A percentile compares a stretch with the other conserved stretches of the same genome.
phyloP scores from a whole-genome alignment of 1,139 yeast species.

The Meyerozyma guilliermondii region DNA sequence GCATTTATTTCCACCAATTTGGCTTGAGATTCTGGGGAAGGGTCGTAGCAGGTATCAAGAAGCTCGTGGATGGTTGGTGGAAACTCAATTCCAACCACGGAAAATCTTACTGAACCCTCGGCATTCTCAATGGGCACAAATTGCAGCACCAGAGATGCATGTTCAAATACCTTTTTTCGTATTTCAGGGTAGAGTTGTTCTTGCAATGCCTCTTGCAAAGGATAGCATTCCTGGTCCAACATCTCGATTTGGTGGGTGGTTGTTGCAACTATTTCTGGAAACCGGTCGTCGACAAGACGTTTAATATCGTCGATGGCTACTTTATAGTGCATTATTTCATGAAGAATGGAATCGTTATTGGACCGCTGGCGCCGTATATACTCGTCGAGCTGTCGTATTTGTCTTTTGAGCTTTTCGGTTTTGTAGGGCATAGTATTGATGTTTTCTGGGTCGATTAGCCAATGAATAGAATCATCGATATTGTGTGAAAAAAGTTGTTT shows the following conservation, averaged over 20 bases:
- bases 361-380: constrained; percentile 18
- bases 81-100: constrained; percentile 33
- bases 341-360: constrained; percentile 20
- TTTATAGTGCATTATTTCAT: constrained; percentile 22
- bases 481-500: constrained; percentile 9
- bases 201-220: constrained; percentile 20
- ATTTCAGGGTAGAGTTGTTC: constrained; percentile 20
- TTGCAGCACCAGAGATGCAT: constrained; percentile 18
- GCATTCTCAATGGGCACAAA: constrained; percentile 25
- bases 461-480: neutral
- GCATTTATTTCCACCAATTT: constrained; percentile 27
- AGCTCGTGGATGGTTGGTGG: constrained; percentile 29
- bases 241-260: constrained; percentile 24
- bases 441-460: constrained; percentile 3
- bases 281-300: constrained; percentile 15
- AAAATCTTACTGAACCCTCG: constrained; percentile 20
- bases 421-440: constrained; percentile 3
- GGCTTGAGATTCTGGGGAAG: constrained; percentile 8
- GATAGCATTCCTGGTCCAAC: constrained; percentile 24
- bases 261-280: constrained; percentile 12
- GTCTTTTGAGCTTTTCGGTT: constrained; percentile 3
- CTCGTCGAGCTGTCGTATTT: constrained; percentile 10
- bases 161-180: constrained; percentile 13
- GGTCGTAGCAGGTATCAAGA: constrained; percentile 26
- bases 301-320: constrained; percentile 20